phyloP scores from a whole-genome alignment of 1,139 yeast genomes.

The Yamadazyma kanchanaburiensis region DNA sequence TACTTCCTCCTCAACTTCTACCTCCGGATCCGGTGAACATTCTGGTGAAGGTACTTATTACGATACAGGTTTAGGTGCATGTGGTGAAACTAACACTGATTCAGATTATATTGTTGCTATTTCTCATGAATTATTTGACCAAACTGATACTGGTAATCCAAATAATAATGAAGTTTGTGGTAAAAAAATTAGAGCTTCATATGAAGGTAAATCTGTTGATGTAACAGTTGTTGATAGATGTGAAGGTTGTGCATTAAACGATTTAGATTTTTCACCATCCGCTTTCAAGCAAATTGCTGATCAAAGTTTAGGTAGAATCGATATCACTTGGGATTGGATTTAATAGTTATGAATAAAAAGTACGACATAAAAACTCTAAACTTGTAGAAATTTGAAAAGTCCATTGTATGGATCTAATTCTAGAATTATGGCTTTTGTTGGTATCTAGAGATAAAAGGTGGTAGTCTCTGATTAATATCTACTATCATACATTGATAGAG shows the following conservation, averaged over 20 bases:
- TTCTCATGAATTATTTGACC: conserved; percentile 33
- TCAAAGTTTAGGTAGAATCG: conserved; percentile 37
- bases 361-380: too few relatives aligned
- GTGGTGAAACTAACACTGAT: conserved; percentile 49
- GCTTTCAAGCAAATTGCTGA: conserved; percentile 40
- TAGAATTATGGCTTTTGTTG: too few relatives aligned
- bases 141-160: conserved; percentile 32
- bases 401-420: too few relatives aligned
- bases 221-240: conserved; percentile 45
- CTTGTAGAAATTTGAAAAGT: background rate
- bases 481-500: too few relatives aligned
- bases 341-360: conserved; percentile 1
- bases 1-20: conserved; percentile 21
- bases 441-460: too few relatives aligned
- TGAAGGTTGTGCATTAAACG: conserved; percentile 34
- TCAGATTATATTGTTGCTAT: conserved; percentile 48
- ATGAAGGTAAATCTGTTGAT: conserved; percentile 38
- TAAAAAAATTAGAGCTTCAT: conserved; percentile 35
- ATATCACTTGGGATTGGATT: conserved; percentile 40
- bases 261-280: conserved; percentile 45
- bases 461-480: too few relatives aligned
- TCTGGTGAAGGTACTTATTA: conserved; percentile 61
- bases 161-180: conserved; percentile 45
- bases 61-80: conserved; percentile 58
- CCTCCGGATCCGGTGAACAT: conserved; percentile 16